Evolutionary conservation across 331 rosid species (phyloP).

Genomic region (Spiraea crenata): DNA sequence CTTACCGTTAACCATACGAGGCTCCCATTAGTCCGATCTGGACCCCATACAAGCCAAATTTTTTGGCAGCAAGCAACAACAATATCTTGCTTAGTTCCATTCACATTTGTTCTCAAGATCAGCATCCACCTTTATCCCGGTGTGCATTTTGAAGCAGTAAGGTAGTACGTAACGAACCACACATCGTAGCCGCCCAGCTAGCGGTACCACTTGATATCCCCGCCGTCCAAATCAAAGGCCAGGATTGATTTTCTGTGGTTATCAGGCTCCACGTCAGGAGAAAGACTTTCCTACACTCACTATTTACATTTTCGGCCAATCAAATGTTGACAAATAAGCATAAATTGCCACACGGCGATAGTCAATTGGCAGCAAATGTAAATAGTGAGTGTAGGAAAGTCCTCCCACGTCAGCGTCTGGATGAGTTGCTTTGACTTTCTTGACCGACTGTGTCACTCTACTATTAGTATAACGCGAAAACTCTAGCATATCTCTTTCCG

Average conservation of each 20-base stretch:
- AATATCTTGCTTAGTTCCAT: slow-evolving; percentile 21
- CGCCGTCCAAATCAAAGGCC: slow-evolving; percentile 58
- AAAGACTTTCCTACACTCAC: too few relatives aligned
- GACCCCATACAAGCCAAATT: slow-evolving; percentile 66
- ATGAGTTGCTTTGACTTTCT: too few relatives aligned
- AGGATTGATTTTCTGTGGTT: slow-evolving; percentile 58
- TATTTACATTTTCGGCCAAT: too few relatives aligned
- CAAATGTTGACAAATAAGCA: too few relatives aligned
- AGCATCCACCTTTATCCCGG: slow-evolving; percentile 37
- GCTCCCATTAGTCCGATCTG: slow-evolving; percentile 47
- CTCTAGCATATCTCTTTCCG: too few relatives aligned
- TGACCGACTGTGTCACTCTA: too few relatives aligned
- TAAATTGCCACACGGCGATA: too few relatives aligned
- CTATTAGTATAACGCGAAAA: too few relatives aligned
- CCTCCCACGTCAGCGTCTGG: too few relatives aligned
- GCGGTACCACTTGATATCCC: slow-evolving; percentile 44
- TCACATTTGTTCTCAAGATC: slow-evolving; percentile 21
- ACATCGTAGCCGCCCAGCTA: slow-evolving; percentile 58
- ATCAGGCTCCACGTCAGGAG: slow-evolving; percentile 52
- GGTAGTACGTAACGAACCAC: slow-evolving; percentile 26
- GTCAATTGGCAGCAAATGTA: too few relatives aligned
- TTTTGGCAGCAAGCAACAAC: slow-evolving; percentile 37
- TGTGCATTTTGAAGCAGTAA: slow-evolving; percentile 27
- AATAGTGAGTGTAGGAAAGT: too few relatives aligned
- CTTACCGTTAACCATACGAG: slow-evolving; percentile 41